Conservation (phyloP, 2,329 filamentous ascomycete genomes). For the Tolypocladium inflatum region DNA sequence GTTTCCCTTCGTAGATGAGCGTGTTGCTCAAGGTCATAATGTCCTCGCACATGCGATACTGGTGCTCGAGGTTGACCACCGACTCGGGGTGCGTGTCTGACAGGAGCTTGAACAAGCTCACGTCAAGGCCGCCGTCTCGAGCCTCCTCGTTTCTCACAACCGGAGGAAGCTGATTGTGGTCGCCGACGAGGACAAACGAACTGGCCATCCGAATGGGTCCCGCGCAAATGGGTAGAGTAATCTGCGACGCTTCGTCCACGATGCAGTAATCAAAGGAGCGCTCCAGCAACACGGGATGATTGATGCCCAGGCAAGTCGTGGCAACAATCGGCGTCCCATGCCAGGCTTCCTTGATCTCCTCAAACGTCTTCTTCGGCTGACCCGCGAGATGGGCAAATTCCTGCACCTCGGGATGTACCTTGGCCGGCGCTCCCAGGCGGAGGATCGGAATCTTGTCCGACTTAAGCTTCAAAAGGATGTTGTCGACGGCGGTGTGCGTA, state of each 20-base stretch:
- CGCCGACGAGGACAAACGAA: conserved; percentile 90
- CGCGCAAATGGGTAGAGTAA: conserved; percentile 88
- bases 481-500: conserved; percentile 96
- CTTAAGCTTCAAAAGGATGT: conserved; percentile 87
- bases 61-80: conserved; percentile 86
- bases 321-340: conserved; percentile 83
- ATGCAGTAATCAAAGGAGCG: conserved; percentile 96
- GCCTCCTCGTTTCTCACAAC: conserved; percentile 90
- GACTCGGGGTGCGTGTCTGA: conserved; percentile 81
- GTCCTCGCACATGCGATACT: conserved; percentile 97
- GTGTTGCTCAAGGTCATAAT: conserved; percentile 91
- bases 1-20: conserved; percentile 81
- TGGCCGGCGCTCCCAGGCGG: conserved; percentile 74
- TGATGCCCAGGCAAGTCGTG: conserved; percentile 88
- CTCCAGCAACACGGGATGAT: conserved; percentile 78
- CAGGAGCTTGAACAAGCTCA: conserved; percentile 87
- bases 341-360: conserved; percentile 77
- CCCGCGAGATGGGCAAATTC: conserved; percentile 74
- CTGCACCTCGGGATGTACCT: conserved; percentile 81
- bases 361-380: conserved; percentile 64
- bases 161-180: conserved; percentile 92
- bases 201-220: conserved; percentile 88
- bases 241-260: conserved; percentile 95
- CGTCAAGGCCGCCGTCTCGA: conserved; percentile 74
- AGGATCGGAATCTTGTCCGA: conserved; percentile 69